These are phyloP conservation scores for Aspergillus kassunensis DNA, from an alignment of 495 filamentous ascomycete species.

Conservation along the genomic window DNA sequence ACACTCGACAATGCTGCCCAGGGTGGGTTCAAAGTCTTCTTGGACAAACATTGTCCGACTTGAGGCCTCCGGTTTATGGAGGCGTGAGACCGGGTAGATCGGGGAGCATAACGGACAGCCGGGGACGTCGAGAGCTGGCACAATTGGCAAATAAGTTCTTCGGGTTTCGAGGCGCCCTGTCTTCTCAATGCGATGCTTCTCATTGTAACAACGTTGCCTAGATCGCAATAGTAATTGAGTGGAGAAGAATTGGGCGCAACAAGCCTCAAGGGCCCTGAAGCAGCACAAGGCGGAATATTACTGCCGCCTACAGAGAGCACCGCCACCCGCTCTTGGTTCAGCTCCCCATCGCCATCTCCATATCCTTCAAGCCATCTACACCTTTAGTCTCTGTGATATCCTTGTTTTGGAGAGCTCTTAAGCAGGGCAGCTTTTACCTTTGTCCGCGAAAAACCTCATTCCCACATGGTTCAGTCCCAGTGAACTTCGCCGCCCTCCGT, in stretches of 20 bases:
- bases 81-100: constrained; percentile 20
- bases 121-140: constrained; percentile 31
- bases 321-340: constrained; percentile 8
- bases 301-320: constrained; percentile 15
- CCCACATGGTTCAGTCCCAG: constrained; percentile 11
- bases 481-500: constrained; percentile 5
- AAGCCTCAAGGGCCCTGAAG: constrained; percentile 1
- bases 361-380: constrained; percentile 5
- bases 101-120: constrained; percentile 16
- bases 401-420: not conserved
- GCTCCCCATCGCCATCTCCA: constrained; percentile 12
- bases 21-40: constrained; percentile 1
- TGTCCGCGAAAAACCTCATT: constrained; percentile 6
- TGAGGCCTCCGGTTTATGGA: constrained; percentile 10
- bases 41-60: constrained; percentile 19
- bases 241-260: constrained; percentile 9
- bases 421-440: not conserved
- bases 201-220: constrained; percentile 21
- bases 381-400: constrained; percentile 2
- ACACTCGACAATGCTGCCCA: not conserved
- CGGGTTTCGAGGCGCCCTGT: constrained; percentile 21
- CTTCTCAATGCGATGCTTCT: constrained; percentile 31
- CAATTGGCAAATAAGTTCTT: constrained; percentile 34
- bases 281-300: constrained; percentile 18
- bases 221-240: constrained; percentile 13